These are phyloP conservation scores for Candida endomychidarum DNA, from an alignment of 805 yeast genomes.

Conservation along the genomic window DNA sequence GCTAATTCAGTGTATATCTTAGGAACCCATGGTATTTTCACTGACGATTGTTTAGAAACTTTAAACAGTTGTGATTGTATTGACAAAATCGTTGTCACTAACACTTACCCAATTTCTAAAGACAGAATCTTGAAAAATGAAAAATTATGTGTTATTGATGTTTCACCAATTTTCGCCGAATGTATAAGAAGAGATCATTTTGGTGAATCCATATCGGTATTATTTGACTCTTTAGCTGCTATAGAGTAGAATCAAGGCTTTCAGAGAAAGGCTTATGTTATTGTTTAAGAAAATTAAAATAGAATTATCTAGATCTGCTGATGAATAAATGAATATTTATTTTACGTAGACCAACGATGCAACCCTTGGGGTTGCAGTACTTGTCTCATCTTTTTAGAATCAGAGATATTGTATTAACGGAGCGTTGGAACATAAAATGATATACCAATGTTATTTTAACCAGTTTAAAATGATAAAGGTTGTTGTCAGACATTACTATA, in stretches of 20 bases:
- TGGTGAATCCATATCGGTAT: conserved; percentile 93
- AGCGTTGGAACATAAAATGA: conserved; percentile 50
- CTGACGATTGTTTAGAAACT: conserved; percentile 80
- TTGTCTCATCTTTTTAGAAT: conserved; percentile 15
- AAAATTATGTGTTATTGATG: conserved; percentile 86
- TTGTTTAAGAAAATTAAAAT: too few species aligned
- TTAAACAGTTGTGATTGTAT: conserved; percentile 78
- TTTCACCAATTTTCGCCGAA: conserved; percentile 94
- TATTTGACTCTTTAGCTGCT: conserved; percentile 83
- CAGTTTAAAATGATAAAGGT: background rate
- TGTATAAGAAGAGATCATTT: conserved; percentile 98
- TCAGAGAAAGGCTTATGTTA: too few species aligned
- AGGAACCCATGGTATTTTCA: conserved; percentile 95
- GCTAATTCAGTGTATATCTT: conserved; percentile 87
- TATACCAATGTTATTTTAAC: background rate
- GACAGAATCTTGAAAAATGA: conserved; percentile 55
- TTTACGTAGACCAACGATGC: conserved; percentile 48
- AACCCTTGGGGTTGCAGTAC: conserved; percentile 55
- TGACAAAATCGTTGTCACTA: conserved; percentile 91
- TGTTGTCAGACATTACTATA: background rate
- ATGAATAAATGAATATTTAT: conserved; percentile 12
- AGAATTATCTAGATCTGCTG: conserved; percentile 5
- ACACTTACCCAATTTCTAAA: conserved; percentile 86
- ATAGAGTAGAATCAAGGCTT: conserved; percentile 34
- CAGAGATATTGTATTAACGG: conserved; percentile 48